Evolutionary conservation across 306 rosid genomes (phyloP).

Genomic region (Casuarina equisetifolia): DNA sequence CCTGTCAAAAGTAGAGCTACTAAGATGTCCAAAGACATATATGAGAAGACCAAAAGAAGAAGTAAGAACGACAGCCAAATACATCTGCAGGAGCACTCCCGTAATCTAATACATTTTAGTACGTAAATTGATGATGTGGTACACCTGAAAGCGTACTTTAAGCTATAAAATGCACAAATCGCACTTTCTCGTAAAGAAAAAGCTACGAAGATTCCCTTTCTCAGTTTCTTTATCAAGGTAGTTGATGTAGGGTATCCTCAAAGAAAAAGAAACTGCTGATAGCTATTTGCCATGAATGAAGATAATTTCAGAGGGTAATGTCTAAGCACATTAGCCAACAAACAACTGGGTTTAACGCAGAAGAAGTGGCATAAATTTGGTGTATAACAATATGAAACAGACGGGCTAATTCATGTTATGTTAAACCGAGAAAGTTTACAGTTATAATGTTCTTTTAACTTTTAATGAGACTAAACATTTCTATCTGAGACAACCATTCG

Average conservation of each 20-base stretch:
- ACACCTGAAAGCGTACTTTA: neutral
- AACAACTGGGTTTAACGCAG: neutral
- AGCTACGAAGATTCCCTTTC: neutral
- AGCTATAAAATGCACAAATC: neutral
- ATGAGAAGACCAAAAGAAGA: neutral
- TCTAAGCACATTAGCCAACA: neutral
- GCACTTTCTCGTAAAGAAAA: neutral
- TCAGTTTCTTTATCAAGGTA: neutral
- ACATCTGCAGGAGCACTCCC: neutral
- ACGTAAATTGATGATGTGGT: neutral
- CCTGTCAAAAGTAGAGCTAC: neutral
- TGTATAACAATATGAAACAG: neutral
- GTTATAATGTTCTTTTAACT: neutral
- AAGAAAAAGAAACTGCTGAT: neutral
- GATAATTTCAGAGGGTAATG: neutral
- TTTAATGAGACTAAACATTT: neutral
- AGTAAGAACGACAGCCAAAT: neutral
- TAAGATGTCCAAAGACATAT: neutral
- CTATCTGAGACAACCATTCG: neutral
- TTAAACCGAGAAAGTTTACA: neutral
- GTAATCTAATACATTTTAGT: neutral
- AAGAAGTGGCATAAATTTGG: neutral
- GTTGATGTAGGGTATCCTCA: neutral
- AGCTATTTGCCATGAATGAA: neutral
- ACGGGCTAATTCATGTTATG: neutral